phyloP scores from a whole-genome alignment of 371 early-diverging fungal species.

The Mortierella sp. region DNA sequence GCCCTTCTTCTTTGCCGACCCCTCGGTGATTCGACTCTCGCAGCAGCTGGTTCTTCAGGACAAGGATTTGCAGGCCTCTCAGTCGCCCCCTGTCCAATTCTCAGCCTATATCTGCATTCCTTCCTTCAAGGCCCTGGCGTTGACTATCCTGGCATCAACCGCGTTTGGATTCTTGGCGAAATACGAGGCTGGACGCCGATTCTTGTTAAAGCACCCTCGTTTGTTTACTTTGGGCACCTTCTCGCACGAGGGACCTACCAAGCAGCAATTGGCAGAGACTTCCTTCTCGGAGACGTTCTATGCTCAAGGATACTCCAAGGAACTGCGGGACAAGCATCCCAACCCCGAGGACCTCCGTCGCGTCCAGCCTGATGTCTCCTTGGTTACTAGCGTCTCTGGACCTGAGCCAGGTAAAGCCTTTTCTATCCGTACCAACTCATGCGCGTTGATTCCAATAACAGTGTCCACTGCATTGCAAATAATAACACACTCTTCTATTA shows the following conservation, averaged over 20 bases:
- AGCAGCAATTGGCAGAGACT: slow-evolving; percentile 67
- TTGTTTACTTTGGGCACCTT: slow-evolving; percentile 68
- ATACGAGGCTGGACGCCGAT: slow-evolving; percentile 68
- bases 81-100: slow-evolving; percentile 71
- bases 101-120: slow-evolving; percentile 71
- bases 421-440: background rate
- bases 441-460: background rate
- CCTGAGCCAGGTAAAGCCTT: slow-evolving; percentile 66
- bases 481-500: background rate
- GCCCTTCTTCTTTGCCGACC: slow-evolving; percentile 74
- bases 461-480: background rate
- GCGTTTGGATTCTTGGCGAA: slow-evolving; percentile 67
- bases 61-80: slow-evolving; percentile 33
- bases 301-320: slow-evolving; percentile 65
- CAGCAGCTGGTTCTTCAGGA: slow-evolving; percentile 63
- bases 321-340: slow-evolving; percentile 23
- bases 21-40: slow-evolving; percentile 69
- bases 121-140: slow-evolving; percentile 60
- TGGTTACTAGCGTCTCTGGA: slow-evolving; percentile 67
- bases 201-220: slow-evolving; percentile 72
- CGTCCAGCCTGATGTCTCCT: slow-evolving; percentile 60
- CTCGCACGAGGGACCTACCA: slow-evolving; percentile 70
- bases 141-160: slow-evolving; percentile 54
- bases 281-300: slow-evolving; percentile 69
- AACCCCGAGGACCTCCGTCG: slow-evolving; percentile 20